A percentile compares a stretch with the other conserved stretches of the same genome.
These are phyloP conservation scores for Apophysomyces elegans DNA, from an alignment of 371 early-diverging fungal species.

Conservation along the genomic window DNA sequence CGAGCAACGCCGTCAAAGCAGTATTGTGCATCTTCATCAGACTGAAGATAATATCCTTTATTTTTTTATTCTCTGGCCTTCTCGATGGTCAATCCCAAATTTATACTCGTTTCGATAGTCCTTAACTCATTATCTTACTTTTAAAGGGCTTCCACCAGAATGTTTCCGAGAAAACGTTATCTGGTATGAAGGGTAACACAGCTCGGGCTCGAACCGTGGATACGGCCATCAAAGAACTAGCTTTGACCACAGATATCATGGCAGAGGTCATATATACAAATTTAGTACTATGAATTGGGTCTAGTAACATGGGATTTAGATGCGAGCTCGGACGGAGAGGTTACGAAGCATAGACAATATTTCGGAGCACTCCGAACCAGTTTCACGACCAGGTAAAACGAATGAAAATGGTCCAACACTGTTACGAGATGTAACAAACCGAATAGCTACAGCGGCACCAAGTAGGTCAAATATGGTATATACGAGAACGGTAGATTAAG, in stretches of 20 bases:
- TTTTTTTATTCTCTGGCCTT: not conserved
- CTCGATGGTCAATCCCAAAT: not conserved
- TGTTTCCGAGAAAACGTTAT: not conserved
- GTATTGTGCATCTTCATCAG: slow-evolving; percentile 3
- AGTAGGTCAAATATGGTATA: not conserved
- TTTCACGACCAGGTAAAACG: not conserved
- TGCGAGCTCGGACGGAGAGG: not conserved
- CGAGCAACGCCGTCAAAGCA: slow-evolving; percentile 10
- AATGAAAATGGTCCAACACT: slow-evolving; percentile 6
- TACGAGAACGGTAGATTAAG: not conserved
- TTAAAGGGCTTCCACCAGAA: not conserved
- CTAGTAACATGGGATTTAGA: not conserved
- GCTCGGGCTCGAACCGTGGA: not conserved
- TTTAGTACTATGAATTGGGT: not conserved
- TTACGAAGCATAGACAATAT: not conserved
- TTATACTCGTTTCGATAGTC: not conserved
- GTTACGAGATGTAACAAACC: slow-evolving; percentile 5
- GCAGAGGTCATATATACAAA: not conserved
- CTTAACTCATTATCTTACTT: slow-evolving; percentile 1
- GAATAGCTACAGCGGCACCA: slow-evolving; percentile 1
- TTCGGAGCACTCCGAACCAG: not conserved
- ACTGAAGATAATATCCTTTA: slow-evolving; percentile 1
- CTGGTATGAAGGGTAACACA: not conserved
- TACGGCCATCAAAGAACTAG: not conserved
- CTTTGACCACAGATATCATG: not conserved